phyloP scores from a whole-genome alignment of 768 basidiomycete genomes.

The Symmetrospora coprosmae region DNA sequence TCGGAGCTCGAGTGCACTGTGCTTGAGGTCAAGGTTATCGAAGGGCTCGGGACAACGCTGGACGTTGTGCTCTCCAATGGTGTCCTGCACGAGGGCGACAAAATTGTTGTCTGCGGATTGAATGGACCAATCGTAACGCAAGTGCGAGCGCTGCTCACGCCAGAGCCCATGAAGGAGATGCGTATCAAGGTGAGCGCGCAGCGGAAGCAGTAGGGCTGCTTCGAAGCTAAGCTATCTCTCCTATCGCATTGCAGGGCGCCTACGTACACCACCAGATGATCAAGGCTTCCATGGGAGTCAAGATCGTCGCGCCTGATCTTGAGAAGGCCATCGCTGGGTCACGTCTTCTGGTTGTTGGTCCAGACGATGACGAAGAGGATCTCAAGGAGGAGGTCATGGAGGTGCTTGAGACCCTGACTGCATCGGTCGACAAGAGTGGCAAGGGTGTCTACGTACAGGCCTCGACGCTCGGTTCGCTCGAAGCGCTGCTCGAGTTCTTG shows the following conservation, averaged over 20 bases:
- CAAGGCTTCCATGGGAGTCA: slow-evolving; percentile 91
- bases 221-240: not conserved
- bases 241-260: slow-evolving; percentile 33
- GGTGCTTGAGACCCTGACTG: slow-evolving; percentile 71
- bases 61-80: slow-evolving; percentile 95
- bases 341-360: slow-evolving; percentile 74
- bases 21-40: slow-evolving; percentile 94
- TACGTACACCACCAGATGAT: slow-evolving; percentile 97
- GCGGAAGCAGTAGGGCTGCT: slow-evolving; percentile 18
- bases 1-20: slow-evolving; percentile 95
- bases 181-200: slow-evolving; percentile 63
- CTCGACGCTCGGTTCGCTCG: slow-evolving; percentile 88
- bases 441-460: slow-evolving; percentile 95
- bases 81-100: slow-evolving; percentile 76
- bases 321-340: slow-evolving; percentile 98
- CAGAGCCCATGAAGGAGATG: slow-evolving; percentile 86
- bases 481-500: slow-evolving; percentile 90
- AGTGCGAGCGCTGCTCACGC: slow-evolving; percentile 81
- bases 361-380: slow-evolving; percentile 93
- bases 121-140: slow-evolving; percentile 96
- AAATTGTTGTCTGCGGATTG: slow-evolving; percentile 86
- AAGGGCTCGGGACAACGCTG: slow-evolving; percentile 93
- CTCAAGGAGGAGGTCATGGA: slow-evolving; percentile 91
- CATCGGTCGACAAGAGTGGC: slow-evolving; percentile 87
- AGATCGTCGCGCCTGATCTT: slow-evolving; percentile 82